Base-by-base conservation (phyloP, 805 yeast genomes). In the Tetrapisispora namnaoensis region DNA sequence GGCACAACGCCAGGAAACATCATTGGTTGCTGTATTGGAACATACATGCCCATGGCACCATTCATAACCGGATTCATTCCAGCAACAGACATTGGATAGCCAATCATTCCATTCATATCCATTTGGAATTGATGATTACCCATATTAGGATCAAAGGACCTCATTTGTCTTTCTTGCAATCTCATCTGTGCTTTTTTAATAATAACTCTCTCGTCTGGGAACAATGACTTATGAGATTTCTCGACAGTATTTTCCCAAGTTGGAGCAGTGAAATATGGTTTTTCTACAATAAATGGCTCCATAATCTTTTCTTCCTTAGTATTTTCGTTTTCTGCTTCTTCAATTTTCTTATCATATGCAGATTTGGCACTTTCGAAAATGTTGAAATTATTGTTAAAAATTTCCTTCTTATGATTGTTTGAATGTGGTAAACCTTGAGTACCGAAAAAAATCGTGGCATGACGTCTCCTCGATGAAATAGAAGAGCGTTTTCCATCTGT, bases 261-360 rank as follows among this genome's bases (percentile, higher is more conserved):
- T 46, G 95, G 95, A 10, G 86, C 82, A 0, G 91, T 82, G 38
- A 73, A 72, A 62, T 76, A 86, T 7, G 93, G 80, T 56, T 72
- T 78, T 55, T 82, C 89, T 51, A 82, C 70, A 21, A 65, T 56
- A 45, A 74, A 70, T 18, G 65, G 63, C 37, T 65, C 67, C 55
- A 57, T 57, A 10, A 51, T 55, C 2, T 56, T 57, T 7, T 54
- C 39, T 22, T 47, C 49, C 21, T 30, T 17, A 3, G 34, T 37
- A 2, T 30, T 49, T 20, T 49, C 49, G 18, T 53, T 58, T 32
- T 49, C 60, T 9, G 16, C 20, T 42, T 48, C 59, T 46, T 59
- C 51, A 51, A 63, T 55, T 43, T 58, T 67, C 38, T 65, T 68
- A 22, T 57, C 55, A 44, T 63, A 61, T 8, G 60, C 60, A 38